These are phyloP conservation scores for Rhododendron ovatum DNA, from an alignment of 148 eudicot genomes.

Conservation along the genomic window DNA sequence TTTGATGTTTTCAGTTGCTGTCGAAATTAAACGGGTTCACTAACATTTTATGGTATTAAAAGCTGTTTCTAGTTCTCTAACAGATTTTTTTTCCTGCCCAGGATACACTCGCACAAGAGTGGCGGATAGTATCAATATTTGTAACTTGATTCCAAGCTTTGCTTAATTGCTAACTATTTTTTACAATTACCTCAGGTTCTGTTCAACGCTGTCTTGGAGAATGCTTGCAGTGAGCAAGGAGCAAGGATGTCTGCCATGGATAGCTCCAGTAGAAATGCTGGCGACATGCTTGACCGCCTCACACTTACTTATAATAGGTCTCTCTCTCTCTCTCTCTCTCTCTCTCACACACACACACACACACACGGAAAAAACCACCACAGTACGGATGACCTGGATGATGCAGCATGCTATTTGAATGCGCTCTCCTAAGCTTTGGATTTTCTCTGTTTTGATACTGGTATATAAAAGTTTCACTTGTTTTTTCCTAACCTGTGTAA, in stretches of 20 bases:
- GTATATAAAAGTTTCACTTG: not conserved
- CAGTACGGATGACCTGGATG: not conserved
- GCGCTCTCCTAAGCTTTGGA: not conserved
- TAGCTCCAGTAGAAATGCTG: constrained; percentile 86
- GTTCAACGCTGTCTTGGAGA: constrained; percentile 82
- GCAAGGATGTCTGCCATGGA: constrained; percentile 96
- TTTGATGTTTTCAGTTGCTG: not conserved
- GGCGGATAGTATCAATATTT: not conserved
- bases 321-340: constrained; percentile 11
- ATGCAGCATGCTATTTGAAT: not conserved
- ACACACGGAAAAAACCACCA: not conserved
- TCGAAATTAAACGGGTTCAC: not conserved
- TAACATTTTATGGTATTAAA: not conserved
- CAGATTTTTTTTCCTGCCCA: not conserved
- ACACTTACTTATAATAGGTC: constrained; percentile 81
- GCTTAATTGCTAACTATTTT: constrained; percentile 2
- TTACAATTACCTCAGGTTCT: constrained; percentile 41
- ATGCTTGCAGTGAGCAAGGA: constrained; percentile 91
- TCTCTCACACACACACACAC: not conserved
- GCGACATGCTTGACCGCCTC: constrained; percentile 86
- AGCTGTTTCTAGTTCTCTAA: not conserved
- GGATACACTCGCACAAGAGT: not conserved
- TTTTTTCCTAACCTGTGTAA: not conserved
- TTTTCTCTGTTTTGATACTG: constrained; percentile 8
- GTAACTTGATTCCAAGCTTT: not conserved